These are phyloP conservation scores for Fusarium siculi DNA, from an alignment of 2,329 filamentous ascomycete genomes.

Conservation along the genomic window DNA sequence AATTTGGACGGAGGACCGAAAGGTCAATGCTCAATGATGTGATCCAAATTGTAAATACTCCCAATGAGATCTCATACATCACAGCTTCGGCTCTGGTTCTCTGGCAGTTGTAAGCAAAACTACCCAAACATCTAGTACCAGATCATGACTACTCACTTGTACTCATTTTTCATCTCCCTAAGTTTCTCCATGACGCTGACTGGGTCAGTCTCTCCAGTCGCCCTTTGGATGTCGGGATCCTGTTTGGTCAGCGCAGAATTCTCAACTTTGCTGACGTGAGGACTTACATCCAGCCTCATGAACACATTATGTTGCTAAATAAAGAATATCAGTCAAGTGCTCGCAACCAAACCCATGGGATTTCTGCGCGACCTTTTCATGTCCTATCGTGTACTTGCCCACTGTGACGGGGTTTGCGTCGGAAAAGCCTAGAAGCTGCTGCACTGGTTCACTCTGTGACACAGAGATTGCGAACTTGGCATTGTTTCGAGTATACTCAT, in stretches of 20 bases:
- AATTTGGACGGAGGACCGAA: fast-evolving
- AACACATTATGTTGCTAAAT: neutral
- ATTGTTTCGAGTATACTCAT: neutral
- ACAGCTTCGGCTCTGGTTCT: neutral
- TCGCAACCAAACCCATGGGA: fast-evolving
- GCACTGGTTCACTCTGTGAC: neutral
- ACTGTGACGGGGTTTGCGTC: neutral
- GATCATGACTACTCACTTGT: neutral
- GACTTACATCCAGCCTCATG: neutral
- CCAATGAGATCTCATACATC: fast-evolving
- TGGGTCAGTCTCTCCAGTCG: neutral
- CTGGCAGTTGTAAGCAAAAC: neutral
- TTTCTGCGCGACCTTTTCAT: neutral
- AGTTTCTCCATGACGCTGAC: neutral
- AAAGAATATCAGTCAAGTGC: neutral
- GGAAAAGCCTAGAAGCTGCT: neutral
- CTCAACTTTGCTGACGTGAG: fast-evolving
- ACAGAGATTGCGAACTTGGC: neutral
- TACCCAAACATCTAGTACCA: fast-evolving
- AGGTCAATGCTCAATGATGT: neutral
- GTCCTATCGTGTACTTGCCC: neutral
- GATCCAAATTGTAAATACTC: fast-evolving
- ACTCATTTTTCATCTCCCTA: neutral
- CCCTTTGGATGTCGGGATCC: neutral
- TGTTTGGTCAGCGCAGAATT: neutral